Evolutionary conservation across 495 filamentous ascomycete species (phyloP).

Genomic region (Jackrogersella multiformis): DNA sequence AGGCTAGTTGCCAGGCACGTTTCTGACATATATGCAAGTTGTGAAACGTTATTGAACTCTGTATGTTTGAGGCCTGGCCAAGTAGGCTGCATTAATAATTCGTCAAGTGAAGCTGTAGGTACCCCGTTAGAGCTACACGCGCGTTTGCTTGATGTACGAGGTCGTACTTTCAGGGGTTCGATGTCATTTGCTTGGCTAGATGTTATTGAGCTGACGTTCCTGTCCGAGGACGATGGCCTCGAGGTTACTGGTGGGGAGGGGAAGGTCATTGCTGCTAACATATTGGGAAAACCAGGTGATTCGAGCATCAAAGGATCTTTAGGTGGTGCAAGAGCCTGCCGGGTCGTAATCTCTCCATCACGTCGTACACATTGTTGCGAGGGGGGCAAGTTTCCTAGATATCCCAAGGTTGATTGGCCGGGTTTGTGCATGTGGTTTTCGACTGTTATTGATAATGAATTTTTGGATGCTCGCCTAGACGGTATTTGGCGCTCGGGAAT

Average conservation of each 20-base stretch:
- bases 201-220: constrained; percentile 3
- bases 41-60: background rate
- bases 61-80: background rate
- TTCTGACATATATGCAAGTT: background rate
- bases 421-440: background rate
- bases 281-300: constrained; percentile 43
- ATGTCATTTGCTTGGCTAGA: background rate
- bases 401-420: background rate
- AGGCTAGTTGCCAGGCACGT: background rate
- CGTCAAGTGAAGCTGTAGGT: constrained; percentile 23
- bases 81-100: constrained; percentile 24
- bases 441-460: constrained; percentile 6
- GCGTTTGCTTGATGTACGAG: constrained; percentile 34
- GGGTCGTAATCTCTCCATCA: constrained; percentile 7
- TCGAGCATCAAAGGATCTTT: constrained; percentile 23
- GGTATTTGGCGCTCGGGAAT: background rate
- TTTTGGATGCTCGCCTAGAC: background rate
- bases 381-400: background rate
- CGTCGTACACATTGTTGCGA: background rate
- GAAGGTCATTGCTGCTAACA: constrained; percentile 40
- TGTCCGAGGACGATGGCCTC: constrained; percentile 28
- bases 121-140: constrained; percentile 9
- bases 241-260: constrained; percentile 36
- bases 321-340: constrained; percentile 17
- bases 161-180: constrained; percentile 18